Percentiles rank a stretch among this genome's conserved stretches.
Conservation (phyloP, 2,329 filamentous ascomycete species). For the Fusarium palustre region DNA sequence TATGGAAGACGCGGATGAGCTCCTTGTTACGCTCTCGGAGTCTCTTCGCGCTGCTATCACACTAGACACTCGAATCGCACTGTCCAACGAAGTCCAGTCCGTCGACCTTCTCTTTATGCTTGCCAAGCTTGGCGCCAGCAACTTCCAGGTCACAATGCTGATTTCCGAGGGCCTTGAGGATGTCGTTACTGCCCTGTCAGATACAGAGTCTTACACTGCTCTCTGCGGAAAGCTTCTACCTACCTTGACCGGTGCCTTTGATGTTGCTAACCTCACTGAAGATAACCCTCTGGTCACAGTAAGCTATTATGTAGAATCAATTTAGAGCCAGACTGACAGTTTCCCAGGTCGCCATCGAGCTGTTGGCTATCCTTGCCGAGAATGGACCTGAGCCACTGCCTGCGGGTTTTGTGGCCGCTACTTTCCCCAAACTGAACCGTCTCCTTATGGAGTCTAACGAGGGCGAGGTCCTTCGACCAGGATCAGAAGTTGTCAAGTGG, state of each 20-base stretch:
- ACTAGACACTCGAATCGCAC: slow-evolving; percentile 79
- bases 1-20: slow-evolving; percentile 88
- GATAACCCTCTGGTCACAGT: slow-evolving; percentile 85
- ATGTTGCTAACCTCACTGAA: slow-evolving; percentile 85
- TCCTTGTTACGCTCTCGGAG: slow-evolving; percentile 90
- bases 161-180: slow-evolving; percentile 94
- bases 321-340: slow-evolving; percentile 34
- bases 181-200: slow-evolving; percentile 76
- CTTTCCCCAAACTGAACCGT: slow-evolving; percentile 87
- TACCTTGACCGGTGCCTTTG: slow-evolving; percentile 87
- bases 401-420: slow-evolving; percentile 83
- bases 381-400: slow-evolving; percentile 88
- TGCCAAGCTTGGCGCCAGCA: slow-evolving; percentile 86
- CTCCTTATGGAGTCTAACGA: slow-evolving; percentile 87
- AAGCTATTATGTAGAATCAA: slow-evolving; percentile 44
- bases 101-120: slow-evolving; percentile 88
- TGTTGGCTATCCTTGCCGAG: slow-evolving; percentile 83
- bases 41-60: slow-evolving; percentile 85
- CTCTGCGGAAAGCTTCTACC: slow-evolving; percentile 90
- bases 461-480: slow-evolving; percentile 87
- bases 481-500: slow-evolving; percentile 87
- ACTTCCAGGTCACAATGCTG: slow-evolving; percentile 90
- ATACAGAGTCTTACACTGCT: slow-evolving; percentile 76
- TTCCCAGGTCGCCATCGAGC: slow-evolving; percentile 78
- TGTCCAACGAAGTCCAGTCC: slow-evolving; percentile 78